Base-by-base conservation (phyloP, 371 early-diverging fungal species). In the Mucor mucedo region DNA sequence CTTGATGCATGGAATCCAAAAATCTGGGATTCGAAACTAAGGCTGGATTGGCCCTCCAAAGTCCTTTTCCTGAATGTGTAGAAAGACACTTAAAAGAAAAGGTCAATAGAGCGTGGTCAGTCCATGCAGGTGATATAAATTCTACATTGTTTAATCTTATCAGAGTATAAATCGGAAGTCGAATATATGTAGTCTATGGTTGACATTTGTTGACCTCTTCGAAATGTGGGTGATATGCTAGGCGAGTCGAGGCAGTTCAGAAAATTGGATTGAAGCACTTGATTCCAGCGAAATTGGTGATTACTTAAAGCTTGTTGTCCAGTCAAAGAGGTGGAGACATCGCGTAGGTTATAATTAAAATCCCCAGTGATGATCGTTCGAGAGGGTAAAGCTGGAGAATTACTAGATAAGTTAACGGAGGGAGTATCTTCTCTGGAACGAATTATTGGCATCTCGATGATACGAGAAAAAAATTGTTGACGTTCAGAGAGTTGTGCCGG, bases 101-200 rank as follows among this genome's bases (percentile, higher is more conserved):
- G 11, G 21, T 11, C 3, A 62, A 28, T 2, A 62, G 16, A 7
- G 55, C 48, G 44, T 62, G 62, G 38, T 62, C 62, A 32, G 62
- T 62, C 47, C 62, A 62, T 21, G n/a, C 2, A 1, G 62, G 21
- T 2, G 16, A 27, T 21, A 62, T 42, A 47, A 62, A 54, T 32
- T 53, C 16, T 6, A 41, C 21, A 21, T 14, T 4, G 39, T 40
- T 16, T 35, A 1, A 35, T 35, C 35, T 35, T 35, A 1, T 35
- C 1, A 35, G 35, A 35, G 1, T 35, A 35, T 2, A 40, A 11
- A n/a, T 21, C 35, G 29, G 29, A 41, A 28, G 41, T 29, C 1
- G 35, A 14, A 21, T 21, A 62, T 4, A 62, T 29, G 9, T 60
- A 60, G 29, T 60, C 60, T 9, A 60, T 49, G 0, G 50, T 49